Base-by-base conservation (phyloP, 202 grass and related monocot species). In the Digitaria exilis region DNA sequence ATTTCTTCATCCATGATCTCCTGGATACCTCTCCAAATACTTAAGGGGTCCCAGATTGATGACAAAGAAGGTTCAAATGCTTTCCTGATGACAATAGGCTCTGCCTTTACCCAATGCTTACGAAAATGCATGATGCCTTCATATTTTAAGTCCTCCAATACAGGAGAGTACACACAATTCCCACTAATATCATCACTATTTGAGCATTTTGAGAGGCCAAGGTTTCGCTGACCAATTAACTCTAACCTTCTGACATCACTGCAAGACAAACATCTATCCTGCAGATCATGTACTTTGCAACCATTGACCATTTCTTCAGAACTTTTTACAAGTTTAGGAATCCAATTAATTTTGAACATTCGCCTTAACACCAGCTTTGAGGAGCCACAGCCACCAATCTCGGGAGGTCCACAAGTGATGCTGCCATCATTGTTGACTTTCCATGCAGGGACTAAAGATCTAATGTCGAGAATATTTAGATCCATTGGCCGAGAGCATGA, bases 311-410 rank as follows among this genome's bases (percentile, higher is more conserved):
- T 96, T 88, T 98, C 96, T 74, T 98, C 93, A 34, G 96, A 89
- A 78, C 80, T 65, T 90, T 96, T 98, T 32, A 89, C 89, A 79
- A 98, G 91, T 58, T 98, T 98, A 70, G 87, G 79, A 51, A 98
- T 92, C 96, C 96, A 98, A 76, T 98, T 96, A 73, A 98, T 95
- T 88, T 98, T 98, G 46, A 98, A 93, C 90, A 98, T 86, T 22
- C 96, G 85, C 46, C 96, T 88, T 78, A 98, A 89, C 57, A 94
- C 77, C 80, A 98, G 80, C 65, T 98, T 91, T 60, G 93, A 94
- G 70, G 82, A 92, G 43, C 93, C 93, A 76, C 96, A 98, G 55
- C 96, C 96, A 78, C 89, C 87, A 67, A 87, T 89, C 13, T 86
- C 90, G n/a, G 72, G 64, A 54, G 95, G 89, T 44, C 89, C 87